Conservation (phyloP, 805 yeast genomes). For the Lachancea thermotolerans region DNA sequence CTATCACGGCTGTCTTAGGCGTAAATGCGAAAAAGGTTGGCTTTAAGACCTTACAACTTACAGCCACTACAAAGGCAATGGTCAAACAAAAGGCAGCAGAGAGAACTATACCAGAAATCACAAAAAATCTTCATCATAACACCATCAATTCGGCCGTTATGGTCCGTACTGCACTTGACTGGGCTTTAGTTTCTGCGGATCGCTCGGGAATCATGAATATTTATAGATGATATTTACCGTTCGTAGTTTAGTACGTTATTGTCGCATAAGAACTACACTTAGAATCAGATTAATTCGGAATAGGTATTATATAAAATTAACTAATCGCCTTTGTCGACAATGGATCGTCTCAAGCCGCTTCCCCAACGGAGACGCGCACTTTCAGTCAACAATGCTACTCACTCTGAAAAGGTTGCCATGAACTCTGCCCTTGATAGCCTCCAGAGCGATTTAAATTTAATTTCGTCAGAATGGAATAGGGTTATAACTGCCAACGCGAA, state of each 20-base stretch:
- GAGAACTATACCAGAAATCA: not conserved
- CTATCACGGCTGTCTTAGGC: conserved; percentile 10
- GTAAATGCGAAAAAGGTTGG: conserved; percentile 2
- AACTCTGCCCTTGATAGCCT: conserved; percentile 24
- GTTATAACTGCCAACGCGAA: conserved; percentile 52
- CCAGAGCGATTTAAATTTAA: conserved; percentile 25
- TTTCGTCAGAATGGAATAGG: conserved; percentile 43
- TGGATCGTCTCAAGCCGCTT: conserved; percentile 17
- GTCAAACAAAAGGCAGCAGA: conserved; percentile 6
- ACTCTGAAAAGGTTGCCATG: conserved; percentile 27
- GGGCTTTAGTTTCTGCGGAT: conserved; percentile 14
- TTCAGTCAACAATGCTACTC: conserved; percentile 25
- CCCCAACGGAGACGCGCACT: conserved; percentile 24
- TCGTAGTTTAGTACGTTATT: not conserved
- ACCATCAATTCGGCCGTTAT: conserved; percentile 6
- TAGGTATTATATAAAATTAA: not conserved
- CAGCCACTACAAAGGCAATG: conserved; percentile 17
- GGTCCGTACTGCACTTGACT: not conserved
- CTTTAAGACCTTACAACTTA: conserved; percentile 15
- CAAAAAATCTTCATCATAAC: conserved; percentile 7
- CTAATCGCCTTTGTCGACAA: not conserved
- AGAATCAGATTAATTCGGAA: too few relatives aligned
- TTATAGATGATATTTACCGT: conserved; percentile 1
- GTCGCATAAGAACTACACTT: too few relatives aligned
- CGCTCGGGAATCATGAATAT: conserved; percentile 19